phyloP scores from a whole-genome alignment of 129 eudicot genomes.

The Cynara cardunculus region DNA sequence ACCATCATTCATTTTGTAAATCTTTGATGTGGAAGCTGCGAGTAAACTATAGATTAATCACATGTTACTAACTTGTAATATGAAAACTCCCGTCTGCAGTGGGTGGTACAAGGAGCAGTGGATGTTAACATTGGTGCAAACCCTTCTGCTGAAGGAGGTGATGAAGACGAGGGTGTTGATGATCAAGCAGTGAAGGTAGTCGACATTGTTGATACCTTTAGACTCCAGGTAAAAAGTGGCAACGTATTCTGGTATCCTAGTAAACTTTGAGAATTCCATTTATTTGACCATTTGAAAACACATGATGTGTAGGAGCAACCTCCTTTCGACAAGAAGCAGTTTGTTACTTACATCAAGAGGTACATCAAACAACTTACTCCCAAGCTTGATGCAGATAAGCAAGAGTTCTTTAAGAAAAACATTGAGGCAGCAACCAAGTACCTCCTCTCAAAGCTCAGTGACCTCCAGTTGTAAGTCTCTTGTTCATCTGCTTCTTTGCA shows the following conservation, averaged over 20 bases:
- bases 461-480: slow-evolving; percentile 68
- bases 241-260: neutral
- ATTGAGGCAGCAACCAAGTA: slow-evolving; percentile 62
- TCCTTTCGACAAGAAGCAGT: slow-evolving; percentile 67
- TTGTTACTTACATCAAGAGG: slow-evolving; percentile 63
- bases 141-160: slow-evolving; percentile 70
- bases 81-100: slow-evolving; percentile 25
- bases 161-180: slow-evolving; percentile 56
- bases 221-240: slow-evolving; percentile 51
- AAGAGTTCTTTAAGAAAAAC: slow-evolving; percentile 51
- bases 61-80: neutral
- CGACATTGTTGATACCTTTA: slow-evolving; percentile 74
- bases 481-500: neutral
- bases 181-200: slow-evolving; percentile 73
- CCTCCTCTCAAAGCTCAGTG: slow-evolving; percentile 57
- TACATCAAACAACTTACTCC: slow-evolving; percentile 56
- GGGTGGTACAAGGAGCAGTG: slow-evolving; percentile 69
- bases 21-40: neutral
- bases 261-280: neutral
- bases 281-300: neutral
- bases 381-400: slow-evolving; percentile 50
- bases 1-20: neutral
- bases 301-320: slow-evolving; percentile 59
- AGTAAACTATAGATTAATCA: neutral
- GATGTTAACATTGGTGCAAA: slow-evolving; percentile 62